Conservation (phyloP, 2,329 filamentous ascomycete genomes). For the Hymenoscyphus albidus region DNA sequence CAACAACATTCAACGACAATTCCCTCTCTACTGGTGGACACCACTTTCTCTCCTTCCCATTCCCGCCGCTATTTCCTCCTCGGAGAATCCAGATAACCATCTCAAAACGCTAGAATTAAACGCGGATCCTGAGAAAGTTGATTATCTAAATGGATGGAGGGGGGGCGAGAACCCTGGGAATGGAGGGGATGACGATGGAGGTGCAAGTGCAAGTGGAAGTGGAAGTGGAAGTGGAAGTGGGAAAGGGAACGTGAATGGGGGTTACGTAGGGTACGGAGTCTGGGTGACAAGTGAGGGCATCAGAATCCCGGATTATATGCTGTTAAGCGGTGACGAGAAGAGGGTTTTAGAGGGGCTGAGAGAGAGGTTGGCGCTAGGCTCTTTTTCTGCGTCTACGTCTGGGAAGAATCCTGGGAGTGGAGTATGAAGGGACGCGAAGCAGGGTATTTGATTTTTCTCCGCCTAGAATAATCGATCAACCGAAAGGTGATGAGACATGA, state of each 20-base stretch:
- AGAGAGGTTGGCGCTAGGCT: neutral
- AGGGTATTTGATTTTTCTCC: no score
- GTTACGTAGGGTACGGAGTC: neutral
- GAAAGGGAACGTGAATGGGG: neutral
- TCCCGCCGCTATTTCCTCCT: no score
- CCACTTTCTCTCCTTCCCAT: neutral
- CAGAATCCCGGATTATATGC: neutral
- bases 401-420: neutral
- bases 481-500: no score
- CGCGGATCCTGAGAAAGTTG: neutral
- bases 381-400: neutral
- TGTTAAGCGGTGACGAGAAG: neutral
- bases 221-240: neutral
- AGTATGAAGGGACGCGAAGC: no score
- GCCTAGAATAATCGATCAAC: no score
- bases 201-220: no score
- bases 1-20: conserved; percentile 63
- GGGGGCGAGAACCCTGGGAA: no score
- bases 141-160: neutral
- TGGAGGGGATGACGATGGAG: no score
- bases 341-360: neutral
- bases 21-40: conserved; percentile 70
- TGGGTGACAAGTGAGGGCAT: neutral
- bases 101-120: no score
- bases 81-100: no score